Evolutionary conservation across 345 rosid genomes (phyloP).

Genomic region (Arabidopsis suecica): DNA sequence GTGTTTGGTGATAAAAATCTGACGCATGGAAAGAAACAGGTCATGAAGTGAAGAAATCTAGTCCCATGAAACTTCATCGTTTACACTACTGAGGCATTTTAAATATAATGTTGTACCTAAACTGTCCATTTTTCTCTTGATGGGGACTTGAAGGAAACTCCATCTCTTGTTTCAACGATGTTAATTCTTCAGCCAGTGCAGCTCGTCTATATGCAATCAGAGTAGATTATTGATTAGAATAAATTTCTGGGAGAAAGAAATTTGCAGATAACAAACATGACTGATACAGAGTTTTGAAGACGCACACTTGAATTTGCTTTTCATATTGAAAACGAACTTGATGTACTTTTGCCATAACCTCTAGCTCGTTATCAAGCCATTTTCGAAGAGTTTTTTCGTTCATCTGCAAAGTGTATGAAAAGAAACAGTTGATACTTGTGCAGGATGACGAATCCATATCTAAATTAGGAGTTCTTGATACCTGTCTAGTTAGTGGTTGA

Average conservation of each 20-base stretch:
- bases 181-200: constrained; percentile 70
- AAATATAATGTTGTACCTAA: constrained; percentile 50
- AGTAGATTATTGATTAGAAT: constrained; percentile 22
- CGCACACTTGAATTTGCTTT: constrained; percentile 84
- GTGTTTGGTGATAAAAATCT: constrained; percentile 65
- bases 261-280: constrained; percentile 14
- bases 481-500: constrained; percentile 57
- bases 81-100: background rate
- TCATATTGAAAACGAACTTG: constrained; percentile 75
- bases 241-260: background rate
- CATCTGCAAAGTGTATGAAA: constrained; percentile 46
- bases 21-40: constrained; percentile 28
- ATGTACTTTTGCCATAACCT: constrained; percentile 70
- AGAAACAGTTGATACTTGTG: constrained; percentile 21
- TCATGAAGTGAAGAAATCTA: constrained; percentile 36
- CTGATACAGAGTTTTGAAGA: constrained; percentile 35
- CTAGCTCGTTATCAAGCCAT: constrained; percentile 85
- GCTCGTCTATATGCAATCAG: constrained; percentile 54
- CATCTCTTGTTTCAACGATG: constrained; percentile 60
- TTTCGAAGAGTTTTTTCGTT: constrained; percentile 65
- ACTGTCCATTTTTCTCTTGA: constrained; percentile 57
- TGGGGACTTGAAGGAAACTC: constrained; percentile 61
- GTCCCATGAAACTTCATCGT: constrained; percentile 5
- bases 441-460: background rate
- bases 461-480: constrained; percentile 26